These are phyloP conservation scores for Colletotrichum sp. DNA, from an alignment of 2,329 filamentous ascomycete species.

Conservation along the genomic window DNA sequence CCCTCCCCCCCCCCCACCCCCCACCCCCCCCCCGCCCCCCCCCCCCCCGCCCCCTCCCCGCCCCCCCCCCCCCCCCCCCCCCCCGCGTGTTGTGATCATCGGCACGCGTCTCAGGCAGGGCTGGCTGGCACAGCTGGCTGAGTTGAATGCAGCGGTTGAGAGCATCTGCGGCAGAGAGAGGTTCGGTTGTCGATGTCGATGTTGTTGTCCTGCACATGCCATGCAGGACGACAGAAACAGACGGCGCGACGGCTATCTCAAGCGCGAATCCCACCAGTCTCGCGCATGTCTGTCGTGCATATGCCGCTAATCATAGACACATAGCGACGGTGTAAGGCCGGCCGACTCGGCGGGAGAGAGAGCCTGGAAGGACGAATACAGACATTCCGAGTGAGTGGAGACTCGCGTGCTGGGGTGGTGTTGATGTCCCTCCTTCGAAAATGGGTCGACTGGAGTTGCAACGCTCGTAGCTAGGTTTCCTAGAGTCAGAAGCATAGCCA, in stretches of 20 bases:
- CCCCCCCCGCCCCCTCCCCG: no score
- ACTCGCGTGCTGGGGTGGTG: background rate
- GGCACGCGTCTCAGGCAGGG: background rate
- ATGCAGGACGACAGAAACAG: slow-evolving; percentile 12
- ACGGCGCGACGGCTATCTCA: slow-evolving; percentile 20
- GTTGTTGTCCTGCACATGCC: slow-evolving; percentile 10
- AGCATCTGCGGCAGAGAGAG: background rate
- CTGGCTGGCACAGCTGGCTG: background rate
- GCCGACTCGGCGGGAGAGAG: slow-evolving; percentile 11
- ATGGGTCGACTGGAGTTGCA: background rate
- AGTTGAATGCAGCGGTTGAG: background rate
- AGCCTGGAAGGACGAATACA: slow-evolving; percentile 4
- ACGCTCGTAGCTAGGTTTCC: background rate
- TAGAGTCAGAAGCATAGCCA: background rate
- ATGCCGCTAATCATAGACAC: slow-evolving; percentile 21
- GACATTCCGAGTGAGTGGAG: slow-evolving; percentile 8
- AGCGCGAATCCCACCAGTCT: slow-evolving; percentile 19
- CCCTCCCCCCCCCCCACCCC: no score
- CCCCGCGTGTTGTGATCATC: background rate
- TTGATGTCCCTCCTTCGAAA: background rate
- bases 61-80: no score
- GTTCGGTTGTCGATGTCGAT: background rate
- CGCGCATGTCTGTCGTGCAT: slow-evolving; percentile 24
- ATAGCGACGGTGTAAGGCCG: slow-evolving; percentile 14
- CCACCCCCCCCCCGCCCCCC: no score